Percentiles rank a stretch among this genome's conserved stretches.
phyloP scores from a whole-genome alignment of 129 eudicot genomes.

The Centaurea solstitialis region DNA sequence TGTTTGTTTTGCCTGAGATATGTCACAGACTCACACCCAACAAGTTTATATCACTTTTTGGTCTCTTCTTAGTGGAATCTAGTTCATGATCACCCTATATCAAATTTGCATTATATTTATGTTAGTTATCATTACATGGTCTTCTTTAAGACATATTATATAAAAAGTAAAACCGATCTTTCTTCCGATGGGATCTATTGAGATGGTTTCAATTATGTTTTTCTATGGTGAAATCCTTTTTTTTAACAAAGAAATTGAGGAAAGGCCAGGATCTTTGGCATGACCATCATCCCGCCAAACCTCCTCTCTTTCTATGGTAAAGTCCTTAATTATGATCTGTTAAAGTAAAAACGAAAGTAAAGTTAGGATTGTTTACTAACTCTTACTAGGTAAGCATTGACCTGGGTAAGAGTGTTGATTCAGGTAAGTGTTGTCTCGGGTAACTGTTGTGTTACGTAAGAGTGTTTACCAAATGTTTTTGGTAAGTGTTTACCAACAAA shows the following conservation, averaged over 20 bases:
- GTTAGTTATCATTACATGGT: background rate
- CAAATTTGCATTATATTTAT: background rate
- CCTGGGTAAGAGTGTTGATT: too few relatives aligned
- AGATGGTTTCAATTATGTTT: background rate
- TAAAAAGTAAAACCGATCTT: background rate
- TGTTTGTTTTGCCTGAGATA: background rate
- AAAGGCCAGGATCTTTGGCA: too few relatives aligned
- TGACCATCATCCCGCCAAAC: too few relatives aligned
- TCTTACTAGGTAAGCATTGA: too few relatives aligned
- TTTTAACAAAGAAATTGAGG: too few relatives aligned
- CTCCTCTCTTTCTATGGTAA: background rate
- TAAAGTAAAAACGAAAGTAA: background rate
- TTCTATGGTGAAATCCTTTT: background rate
- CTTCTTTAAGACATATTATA: background rate
- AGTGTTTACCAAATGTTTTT: too few relatives aligned
- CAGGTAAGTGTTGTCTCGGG: too few relatives aligned
- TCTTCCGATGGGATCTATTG: background rate
- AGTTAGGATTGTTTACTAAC: too few relatives aligned
- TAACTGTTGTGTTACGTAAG: too few relatives aligned
- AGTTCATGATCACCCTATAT: too few relatives aligned
- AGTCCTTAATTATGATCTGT: background rate
- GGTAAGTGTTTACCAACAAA: too few relatives aligned
- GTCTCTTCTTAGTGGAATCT: background rate
- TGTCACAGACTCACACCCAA: too few relatives aligned
- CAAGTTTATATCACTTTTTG: background rate